Conservation (phyloP, 2,329 filamentous ascomycete genomes). For the Cordyceps farinosa region DNA sequence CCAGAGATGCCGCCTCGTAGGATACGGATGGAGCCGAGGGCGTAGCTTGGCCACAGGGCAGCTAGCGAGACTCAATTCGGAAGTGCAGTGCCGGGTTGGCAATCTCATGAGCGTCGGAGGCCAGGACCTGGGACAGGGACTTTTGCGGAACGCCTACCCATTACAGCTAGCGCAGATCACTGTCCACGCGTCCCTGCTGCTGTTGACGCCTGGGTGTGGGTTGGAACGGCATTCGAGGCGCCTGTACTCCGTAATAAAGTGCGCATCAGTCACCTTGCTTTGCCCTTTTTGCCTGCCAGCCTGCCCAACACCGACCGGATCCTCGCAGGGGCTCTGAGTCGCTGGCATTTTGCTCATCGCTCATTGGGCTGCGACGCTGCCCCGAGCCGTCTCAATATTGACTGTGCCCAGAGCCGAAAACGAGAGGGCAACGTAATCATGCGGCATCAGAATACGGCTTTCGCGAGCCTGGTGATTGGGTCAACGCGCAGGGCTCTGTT, state of each 20-base stretch:
- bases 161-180: slow-evolving; percentile 14
- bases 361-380: neutral
- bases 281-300: neutral
- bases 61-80: neutral
- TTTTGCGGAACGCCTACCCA: slow-evolving; percentile 2
- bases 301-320: neutral
- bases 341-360: neutral
- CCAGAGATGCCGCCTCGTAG: slow-evolving; percentile 10
- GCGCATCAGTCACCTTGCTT: neutral
- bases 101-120: neutral
- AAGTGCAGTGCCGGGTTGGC: slow-evolving; percentile 5
- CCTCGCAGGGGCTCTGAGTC: neutral
- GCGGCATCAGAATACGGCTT: neutral
- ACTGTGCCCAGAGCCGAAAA: neutral
- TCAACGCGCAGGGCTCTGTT: neutral
- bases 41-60: slow-evolving; percentile 15
- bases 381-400: too few relatives aligned
- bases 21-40: slow-evolving; percentile 16
- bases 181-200: slow-evolving; percentile 15
- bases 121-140: slow-evolving; percentile 1
- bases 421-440: neutral
- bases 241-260: slow-evolving; percentile 9
- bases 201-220: slow-evolving; percentile 7
- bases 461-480: slow-evolving; percentile 4
- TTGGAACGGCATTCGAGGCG: slow-evolving; percentile 4